Evolutionary conservation across 108 stramenopile genomes (phyloP).

Genomic region (Phaeodactylum tricornutum): DNA sequence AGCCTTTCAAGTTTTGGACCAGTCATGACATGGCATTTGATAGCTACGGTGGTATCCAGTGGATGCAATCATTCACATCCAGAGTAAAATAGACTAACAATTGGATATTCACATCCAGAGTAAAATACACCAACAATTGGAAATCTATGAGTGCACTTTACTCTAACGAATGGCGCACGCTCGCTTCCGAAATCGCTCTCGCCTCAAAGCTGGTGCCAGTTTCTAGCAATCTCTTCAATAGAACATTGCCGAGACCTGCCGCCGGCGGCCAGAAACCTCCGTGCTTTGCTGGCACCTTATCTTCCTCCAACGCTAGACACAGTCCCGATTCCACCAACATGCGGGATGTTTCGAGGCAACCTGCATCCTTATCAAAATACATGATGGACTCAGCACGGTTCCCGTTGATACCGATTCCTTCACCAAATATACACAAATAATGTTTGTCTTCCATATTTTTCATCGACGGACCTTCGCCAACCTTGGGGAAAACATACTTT

Average conservation of each 20-base stretch:
- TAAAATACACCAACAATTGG: too few species aligned
- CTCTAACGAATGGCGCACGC: too few species aligned
- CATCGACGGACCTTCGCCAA: conserved; percentile 73
- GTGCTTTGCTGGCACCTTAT: conserved; percentile 5
- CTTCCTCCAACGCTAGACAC: conserved; percentile 39
- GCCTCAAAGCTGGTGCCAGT: conserved; percentile 52
- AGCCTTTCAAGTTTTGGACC: too few species aligned
- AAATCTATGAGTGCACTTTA: too few species aligned
- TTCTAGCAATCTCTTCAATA: conserved; percentile 46
- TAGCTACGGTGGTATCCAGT: too few species aligned
- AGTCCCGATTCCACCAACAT: conserved; percentile 76
- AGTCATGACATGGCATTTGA: too few species aligned
- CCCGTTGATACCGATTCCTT: conserved; percentile 46
- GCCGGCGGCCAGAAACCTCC: conserved; percentile 78
- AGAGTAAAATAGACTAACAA: too few species aligned
- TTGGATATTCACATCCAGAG: too few species aligned
- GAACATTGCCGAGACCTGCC: conserved; percentile 44
- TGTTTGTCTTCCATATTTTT: conserved; percentile 48
- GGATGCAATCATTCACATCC: too few species aligned
- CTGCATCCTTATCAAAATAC: conserved; percentile 54
- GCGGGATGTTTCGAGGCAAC: conserved; percentile 61
- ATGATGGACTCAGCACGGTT: conserved; percentile 30
- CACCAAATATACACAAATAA: conserved; percentile 32
- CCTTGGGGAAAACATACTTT: conserved; percentile 45
- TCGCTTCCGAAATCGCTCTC: too few species aligned